These are phyloP conservation scores for Aspergillus sclerotialis DNA, from an alignment of 2,329 filamentous ascomycete species.

Conservation along the genomic window DNA sequence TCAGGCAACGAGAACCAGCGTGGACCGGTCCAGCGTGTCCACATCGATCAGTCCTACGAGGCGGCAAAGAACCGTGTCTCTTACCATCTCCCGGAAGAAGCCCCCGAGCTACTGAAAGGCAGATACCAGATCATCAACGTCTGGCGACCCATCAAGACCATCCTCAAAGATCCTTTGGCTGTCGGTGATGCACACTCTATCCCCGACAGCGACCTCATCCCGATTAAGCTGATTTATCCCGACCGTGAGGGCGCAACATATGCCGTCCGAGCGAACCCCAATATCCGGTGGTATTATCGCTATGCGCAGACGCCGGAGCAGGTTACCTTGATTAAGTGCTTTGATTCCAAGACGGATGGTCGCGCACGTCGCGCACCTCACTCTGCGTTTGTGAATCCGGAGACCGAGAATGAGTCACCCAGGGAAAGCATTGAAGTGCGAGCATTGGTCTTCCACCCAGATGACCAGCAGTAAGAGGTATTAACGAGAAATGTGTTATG, in stretches of 20 bases:
- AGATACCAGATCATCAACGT: slow-evolving; percentile 1
- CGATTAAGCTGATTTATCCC: neutral
- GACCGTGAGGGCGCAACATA: too few species aligned
- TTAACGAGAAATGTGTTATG: too few species aligned
- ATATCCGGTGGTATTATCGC: neutral
- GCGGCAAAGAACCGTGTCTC: neutral
- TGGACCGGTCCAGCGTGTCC: neutral
- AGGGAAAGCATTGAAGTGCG: neutral
- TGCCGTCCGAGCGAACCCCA: neutral
- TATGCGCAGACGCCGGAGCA: neutral
- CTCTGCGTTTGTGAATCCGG: neutral
- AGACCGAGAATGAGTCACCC: neutral
- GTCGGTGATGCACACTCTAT: neutral
- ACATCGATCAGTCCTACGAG: neutral
- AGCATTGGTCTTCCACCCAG: neutral
- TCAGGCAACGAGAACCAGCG: neutral
- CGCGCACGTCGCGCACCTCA: neutral
- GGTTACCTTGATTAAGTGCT: neutral
- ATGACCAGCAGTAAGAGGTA: too few species aligned
- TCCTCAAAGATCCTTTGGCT: neutral
- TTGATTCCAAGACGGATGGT: neutral
- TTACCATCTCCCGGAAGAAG: neutral
- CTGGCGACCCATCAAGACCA: neutral
- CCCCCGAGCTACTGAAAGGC: neutral
- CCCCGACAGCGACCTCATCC: neutral